phyloP scores from a whole-genome alignment of 176 grass and related monocot species.

The Paspalum vaginatum region DNA sequence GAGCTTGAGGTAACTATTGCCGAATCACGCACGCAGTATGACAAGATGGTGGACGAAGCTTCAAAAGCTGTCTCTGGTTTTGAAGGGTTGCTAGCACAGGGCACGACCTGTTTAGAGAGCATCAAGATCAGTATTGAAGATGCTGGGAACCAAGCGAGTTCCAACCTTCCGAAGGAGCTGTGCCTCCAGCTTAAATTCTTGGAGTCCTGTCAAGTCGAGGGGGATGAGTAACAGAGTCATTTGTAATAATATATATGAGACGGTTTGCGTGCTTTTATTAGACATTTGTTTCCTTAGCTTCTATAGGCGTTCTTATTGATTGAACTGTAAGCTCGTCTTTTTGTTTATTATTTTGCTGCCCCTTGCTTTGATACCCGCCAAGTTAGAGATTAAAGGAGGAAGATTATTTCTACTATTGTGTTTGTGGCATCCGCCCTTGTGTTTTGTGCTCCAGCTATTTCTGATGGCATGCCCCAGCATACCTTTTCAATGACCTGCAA shows the following conservation, averaged over 20 bases:
- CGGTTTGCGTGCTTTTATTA: neutral
- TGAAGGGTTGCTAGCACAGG: no score
- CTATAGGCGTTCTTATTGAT: neutral
- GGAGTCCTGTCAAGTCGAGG: neutral
- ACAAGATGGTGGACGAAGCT: no score
- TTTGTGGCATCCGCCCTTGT: no score
- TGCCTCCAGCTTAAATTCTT: neutral
- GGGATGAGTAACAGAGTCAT: neutral
- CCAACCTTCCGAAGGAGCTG: neutral
- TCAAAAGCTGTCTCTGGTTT: no score
- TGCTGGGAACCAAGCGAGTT: neutral
- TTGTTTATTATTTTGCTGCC: neutral
- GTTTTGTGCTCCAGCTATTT: no score
- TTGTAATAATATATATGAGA: neutral
- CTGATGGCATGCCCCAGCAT: no score
- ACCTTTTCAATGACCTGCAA: no score
- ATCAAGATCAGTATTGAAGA: neutral
- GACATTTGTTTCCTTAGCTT: neutral
- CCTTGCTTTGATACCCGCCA: neutral
- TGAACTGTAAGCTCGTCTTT: neutral
- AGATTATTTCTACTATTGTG: no score
- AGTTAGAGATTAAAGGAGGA: neutral
- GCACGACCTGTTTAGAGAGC: no score
- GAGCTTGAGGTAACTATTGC: no score
- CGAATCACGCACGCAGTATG: no score